Evolutionary conservation across 1,284 basidiomycete species (phyloP), one percentile per base, ranked within the genome.

Genomic region (Hypsizygus ulmarius): DNA sequence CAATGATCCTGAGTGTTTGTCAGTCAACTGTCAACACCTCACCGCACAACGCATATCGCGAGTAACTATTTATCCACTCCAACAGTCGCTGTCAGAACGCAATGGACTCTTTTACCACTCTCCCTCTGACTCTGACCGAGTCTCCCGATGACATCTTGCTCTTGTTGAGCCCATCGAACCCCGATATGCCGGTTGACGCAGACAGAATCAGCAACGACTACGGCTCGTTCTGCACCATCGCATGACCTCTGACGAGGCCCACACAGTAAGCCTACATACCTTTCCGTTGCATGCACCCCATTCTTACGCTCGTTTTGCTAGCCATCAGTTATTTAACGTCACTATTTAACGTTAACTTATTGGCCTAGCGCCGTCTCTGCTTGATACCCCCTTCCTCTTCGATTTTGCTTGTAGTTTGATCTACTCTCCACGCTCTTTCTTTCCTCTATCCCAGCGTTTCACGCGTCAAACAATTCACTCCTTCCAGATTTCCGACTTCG

Each of bases 291-390:
- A 19, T 45, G 3, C n/a, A 21, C 10, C 9, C 11, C 9, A 18
- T 0, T 16, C 28, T 39, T 7, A 2, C 6, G 3, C 21, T 15
- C n/a, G n/a, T n/a, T 27, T 44, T 18, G 8, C 6, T 10, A 3
- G 18, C 12, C 30, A 39, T 39, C 14, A n/a, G 5, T 38, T 2
- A 32, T 30, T 41, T 30, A 2, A 30, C 14, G 11, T n/a, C n/a
- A n/a, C 37, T 3, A 6, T 4, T n/a, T 29, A 15, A 11, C 15
- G 37, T 8, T 41, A 47, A 40, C 3, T 47, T 47, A 47, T 47
- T 47, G 45, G 45, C 45, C 45, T 32, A 34, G 45, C 5, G 45
- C 45, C 45, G 34, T 36, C 14, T 41, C n/a, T n/a, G n/a, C n/a
- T n/a, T n/a, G n/a, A n/a, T n/a, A n/a, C n/a, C n/a, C n/a, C n/a